Percentiles rank a stretch among this genome's conserved stretches.
Evolutionary conservation across 495 filamentous ascomycete species (phyloP).

Genomic region (Rhizodiscina lignyota): DNA sequence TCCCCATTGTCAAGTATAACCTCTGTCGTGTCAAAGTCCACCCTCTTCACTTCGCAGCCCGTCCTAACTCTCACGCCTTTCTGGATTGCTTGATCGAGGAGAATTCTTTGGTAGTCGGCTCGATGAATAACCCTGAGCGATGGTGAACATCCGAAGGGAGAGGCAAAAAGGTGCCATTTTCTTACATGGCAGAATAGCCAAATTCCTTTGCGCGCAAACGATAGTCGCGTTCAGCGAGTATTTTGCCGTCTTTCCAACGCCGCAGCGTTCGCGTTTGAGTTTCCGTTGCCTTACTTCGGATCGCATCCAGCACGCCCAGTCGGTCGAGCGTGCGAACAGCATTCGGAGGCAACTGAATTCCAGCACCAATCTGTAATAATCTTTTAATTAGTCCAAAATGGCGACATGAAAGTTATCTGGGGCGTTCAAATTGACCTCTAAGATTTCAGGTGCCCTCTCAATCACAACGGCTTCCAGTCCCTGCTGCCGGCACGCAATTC

Average conservation of each 20-base stretch:
- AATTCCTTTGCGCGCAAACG: no score
- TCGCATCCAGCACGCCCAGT: conserved; percentile 22
- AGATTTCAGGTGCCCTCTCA: conserved; percentile 1
- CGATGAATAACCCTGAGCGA: no score
- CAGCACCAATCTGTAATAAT: conserved; percentile 10
- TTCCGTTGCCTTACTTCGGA: conserved; percentile 18
- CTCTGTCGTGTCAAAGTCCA: no score
- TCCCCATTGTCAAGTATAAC: no score
- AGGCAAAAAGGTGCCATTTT: no score
- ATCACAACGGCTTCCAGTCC: conserved; percentile 4
- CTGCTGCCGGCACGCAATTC: conserved; percentile 1
- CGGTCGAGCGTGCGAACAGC: conserved; percentile 12
- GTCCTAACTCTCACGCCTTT: no score
- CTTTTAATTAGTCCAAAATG: no score
- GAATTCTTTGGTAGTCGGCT: conserved; percentile 23
- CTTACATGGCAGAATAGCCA: no score
- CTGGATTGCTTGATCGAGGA: conserved; percentile 20
- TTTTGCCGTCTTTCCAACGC: conserved; percentile 25
- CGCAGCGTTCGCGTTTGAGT: conserved; percentile 23
- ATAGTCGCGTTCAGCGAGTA: conserved; percentile 23
- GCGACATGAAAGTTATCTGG: no score
- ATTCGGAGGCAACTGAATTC: conserved; percentile 15
- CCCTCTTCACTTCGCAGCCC: no score
- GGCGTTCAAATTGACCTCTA: no score
- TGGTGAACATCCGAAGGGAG: no score